phyloP scores from a whole-genome alignment of 129 eudicot genomes.

The Kitagawia praeruptora region DNA sequence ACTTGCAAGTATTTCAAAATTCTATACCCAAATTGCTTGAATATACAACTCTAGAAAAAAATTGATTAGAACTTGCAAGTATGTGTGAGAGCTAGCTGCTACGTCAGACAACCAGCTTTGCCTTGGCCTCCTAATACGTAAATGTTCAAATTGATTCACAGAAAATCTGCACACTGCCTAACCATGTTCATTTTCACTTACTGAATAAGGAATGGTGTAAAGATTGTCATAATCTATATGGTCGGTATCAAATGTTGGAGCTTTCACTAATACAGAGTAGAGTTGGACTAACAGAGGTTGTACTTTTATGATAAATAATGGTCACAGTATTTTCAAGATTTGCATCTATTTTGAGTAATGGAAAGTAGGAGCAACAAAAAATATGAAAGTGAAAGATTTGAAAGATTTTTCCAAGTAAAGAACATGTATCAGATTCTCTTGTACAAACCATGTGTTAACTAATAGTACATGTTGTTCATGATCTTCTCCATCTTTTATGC shows the following conservation, averaged over 20 bases:
- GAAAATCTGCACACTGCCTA: background rate
- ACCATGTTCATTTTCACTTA: background rate
- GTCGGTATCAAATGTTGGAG: background rate
- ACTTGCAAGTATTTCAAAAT: too few species aligned
- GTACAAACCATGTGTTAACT: background rate
- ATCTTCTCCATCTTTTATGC: background rate
- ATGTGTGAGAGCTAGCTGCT: too few species aligned
- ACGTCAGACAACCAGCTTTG: too few species aligned
- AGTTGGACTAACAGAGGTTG: background rate
- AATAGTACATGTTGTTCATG: background rate
- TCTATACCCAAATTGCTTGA: too few species aligned
- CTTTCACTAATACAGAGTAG: background rate
- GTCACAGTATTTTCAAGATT: background rate
- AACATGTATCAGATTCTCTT: background rate
- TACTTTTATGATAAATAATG: background rate
- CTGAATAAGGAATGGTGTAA: background rate
- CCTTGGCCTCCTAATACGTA: too few species aligned
- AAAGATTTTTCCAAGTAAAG: conserved; percentile 1
- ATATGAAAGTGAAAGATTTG: conserved; percentile 1
- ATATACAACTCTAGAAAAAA: too few species aligned
- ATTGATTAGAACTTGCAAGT: too few species aligned
- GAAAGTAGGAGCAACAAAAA: background rate
- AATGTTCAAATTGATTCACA: too few species aligned
- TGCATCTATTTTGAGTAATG: background rate
- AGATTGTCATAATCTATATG: background rate